Conservation (phyloP, 768 basidiomycete species). For the Leccinum boreale region DNA sequence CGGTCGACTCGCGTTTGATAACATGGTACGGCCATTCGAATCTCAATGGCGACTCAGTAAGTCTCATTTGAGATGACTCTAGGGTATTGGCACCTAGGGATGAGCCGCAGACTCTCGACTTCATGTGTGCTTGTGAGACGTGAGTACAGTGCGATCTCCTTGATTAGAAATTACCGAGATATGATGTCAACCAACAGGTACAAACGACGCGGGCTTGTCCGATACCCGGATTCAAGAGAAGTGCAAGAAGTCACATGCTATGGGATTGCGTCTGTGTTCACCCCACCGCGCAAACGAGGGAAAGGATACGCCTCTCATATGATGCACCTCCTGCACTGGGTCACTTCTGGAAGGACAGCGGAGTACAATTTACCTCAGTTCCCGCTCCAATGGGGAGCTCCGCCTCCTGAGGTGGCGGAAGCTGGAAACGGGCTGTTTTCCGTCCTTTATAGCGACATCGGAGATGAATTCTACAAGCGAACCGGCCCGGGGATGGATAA, state of each 20-base stretch:
- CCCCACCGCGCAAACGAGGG: slow-evolving; percentile 44
- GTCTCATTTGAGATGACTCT: not conserved
- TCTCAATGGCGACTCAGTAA: not conserved
- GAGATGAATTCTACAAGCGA: slow-evolving; percentile 41
- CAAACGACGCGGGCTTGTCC: slow-evolving; percentile 32
- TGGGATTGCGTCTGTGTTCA: slow-evolving; percentile 56
- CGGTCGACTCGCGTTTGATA: slow-evolving; percentile 41
- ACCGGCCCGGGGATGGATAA: slow-evolving; percentile 35
- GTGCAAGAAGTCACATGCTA: slow-evolving; percentile 43
- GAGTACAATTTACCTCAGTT: slow-evolving; percentile 31
- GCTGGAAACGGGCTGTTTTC: slow-evolving; percentile 45
- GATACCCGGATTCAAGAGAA: slow-evolving; percentile 19
- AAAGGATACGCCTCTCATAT: slow-evolving; percentile 60
- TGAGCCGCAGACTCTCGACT: slow-evolving; percentile 48
- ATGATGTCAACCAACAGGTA: slow-evolving; percentile 25
- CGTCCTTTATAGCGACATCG: slow-evolving; percentile 52
- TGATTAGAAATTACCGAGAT: not conserved
- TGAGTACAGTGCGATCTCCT: slow-evolving; percentile 28
- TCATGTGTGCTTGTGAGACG: slow-evolving; percentile 63
- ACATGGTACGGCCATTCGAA: slow-evolving; percentile 41
- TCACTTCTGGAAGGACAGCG: slow-evolving; percentile 36
- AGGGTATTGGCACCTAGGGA: slow-evolving; percentile 60
- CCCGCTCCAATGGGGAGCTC: slow-evolving; percentile 42
- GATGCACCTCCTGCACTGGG: slow-evolving; percentile 64
- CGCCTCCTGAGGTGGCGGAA: slow-evolving; percentile 35